Evolutionary conservation across 176 grass and related monocot genomes (phyloP).

Genomic region (Dendrocalamus sinicus): DNA sequence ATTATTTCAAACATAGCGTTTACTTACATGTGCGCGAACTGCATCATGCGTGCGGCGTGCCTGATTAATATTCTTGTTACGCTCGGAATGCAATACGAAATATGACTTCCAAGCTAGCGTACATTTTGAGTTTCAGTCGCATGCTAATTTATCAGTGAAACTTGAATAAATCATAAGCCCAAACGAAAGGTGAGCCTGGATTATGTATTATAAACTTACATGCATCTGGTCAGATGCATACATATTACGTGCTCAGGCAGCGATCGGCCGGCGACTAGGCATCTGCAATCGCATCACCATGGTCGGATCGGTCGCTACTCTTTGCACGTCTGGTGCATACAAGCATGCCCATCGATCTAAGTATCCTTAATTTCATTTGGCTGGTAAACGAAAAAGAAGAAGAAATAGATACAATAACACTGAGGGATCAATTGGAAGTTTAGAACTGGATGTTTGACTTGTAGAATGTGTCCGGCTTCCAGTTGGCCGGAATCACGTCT

Average conservation of each 20-base stretch:
- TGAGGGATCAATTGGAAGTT: neutral
- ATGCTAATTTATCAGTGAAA: neutral
- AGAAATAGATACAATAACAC: neutral
- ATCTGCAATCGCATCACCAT: neutral
- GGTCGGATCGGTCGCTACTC: neutral
- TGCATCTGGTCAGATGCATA: neutral
- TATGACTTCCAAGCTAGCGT: neutral
- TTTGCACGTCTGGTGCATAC: neutral
- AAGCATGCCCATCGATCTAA: neutral
- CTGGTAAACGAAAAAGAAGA: neutral
- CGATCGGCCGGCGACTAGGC: neutral
- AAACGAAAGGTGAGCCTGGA: neutral
- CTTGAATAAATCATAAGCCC: neutral
- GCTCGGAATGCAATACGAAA: neutral
- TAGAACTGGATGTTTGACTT: slow-evolving; percentile 63
- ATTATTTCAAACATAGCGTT: neutral
- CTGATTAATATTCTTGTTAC: neutral
- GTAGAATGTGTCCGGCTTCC: slow-evolving; percentile 53
- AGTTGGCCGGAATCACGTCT: slow-evolving; percentile 58
- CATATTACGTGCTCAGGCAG: neutral
- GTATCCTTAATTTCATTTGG: neutral
- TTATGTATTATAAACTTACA: neutral
- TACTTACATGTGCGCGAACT: neutral
- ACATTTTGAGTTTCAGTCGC: neutral
- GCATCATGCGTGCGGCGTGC: no score